These are phyloP conservation scores for Lachancea nothofagi DNA, from an alignment of 805 yeast species.

Conservation along the genomic window DNA sequence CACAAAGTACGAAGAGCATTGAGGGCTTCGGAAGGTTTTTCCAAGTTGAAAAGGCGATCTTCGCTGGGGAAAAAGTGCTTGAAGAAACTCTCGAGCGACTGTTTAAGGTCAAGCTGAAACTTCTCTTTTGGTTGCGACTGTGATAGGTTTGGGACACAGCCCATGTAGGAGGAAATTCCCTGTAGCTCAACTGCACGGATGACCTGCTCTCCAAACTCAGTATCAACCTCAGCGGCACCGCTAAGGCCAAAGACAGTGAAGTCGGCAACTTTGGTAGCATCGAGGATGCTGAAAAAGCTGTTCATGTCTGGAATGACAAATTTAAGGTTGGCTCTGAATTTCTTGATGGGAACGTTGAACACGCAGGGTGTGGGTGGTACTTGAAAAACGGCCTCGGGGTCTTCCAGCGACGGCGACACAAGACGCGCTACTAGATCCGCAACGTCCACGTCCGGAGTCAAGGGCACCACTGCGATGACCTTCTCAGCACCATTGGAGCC, in stretches of 20 bases:
- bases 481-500: conserved; percentile 79
- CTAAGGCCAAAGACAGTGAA: conserved; percentile 86
- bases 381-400: conserved; percentile 26
- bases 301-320: conserved; percentile 64
- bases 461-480: conserved; percentile 72
- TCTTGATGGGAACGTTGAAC: conserved; percentile 45
- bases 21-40: conserved; percentile 58
- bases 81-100: conserved; percentile 60
- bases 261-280: conserved; percentile 86
- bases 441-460: conserved; percentile 65
- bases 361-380: conserved; percentile 42
- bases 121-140: conserved; percentile 65
- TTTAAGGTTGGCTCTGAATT: conserved; percentile 73
- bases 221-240: conserved; percentile 77
- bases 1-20: conserved; percentile 72
- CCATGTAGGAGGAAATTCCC: conserved; percentile 79
- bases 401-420: conserved; percentile 33
- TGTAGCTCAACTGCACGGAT: conserved; percentile 85
- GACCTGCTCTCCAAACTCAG: conserved; percentile 78
- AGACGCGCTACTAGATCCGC: conserved; percentile 49
- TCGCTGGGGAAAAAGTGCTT: conserved; percentile 74
- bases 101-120: conserved; percentile 63
- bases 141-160: conserved; percentile 71
- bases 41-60: conserved; percentile 71
- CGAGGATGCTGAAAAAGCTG: conserved; percentile 65